Conservation (phyloP, 768 basidiomycete genomes). For the Lactarius hatsudake region DNA sequence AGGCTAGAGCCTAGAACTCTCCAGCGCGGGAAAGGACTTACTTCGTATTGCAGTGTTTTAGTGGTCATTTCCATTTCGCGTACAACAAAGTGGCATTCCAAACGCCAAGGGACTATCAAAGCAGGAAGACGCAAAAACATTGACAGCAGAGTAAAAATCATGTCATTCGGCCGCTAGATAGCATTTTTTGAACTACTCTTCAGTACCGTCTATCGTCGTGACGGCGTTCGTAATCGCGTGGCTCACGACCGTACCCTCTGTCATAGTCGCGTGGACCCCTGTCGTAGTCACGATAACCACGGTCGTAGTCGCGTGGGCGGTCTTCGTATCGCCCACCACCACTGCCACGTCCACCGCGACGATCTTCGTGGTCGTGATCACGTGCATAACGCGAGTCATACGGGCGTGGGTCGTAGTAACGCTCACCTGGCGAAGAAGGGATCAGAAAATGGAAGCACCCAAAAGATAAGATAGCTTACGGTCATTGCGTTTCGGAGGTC, state of each 20-base stretch:
- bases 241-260: constrained; percentile 38
- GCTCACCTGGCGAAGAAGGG: constrained; percentile 51
- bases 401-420: constrained; percentile 89
- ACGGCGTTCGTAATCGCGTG: constrained; percentile 29
- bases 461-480: constrained; percentile 37
- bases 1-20: background rate
- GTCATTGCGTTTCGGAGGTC: constrained; percentile 80
- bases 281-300: constrained; percentile 33
- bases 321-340: constrained; percentile 38
- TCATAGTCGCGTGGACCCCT: constrained; percentile 26
- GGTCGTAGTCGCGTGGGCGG: constrained; percentile 36
- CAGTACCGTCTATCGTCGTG: constrained; percentile 39
- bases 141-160: constrained; percentile 10
- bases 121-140: background rate
- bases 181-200: constrained; percentile 19
- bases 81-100: background rate
- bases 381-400: constrained; percentile 86
- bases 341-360: constrained; percentile 39
- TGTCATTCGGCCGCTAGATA: background rate
- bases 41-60: background rate
- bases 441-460: constrained; percentile 7
- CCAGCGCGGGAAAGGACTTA: background rate
- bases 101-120: background rate
- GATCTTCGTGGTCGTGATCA: constrained; percentile 51
- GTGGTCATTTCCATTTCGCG: background rate